Evolutionary conservation across 805 yeast species (phyloP).

Genomic region (Lipomyces starkeyi): DNA sequence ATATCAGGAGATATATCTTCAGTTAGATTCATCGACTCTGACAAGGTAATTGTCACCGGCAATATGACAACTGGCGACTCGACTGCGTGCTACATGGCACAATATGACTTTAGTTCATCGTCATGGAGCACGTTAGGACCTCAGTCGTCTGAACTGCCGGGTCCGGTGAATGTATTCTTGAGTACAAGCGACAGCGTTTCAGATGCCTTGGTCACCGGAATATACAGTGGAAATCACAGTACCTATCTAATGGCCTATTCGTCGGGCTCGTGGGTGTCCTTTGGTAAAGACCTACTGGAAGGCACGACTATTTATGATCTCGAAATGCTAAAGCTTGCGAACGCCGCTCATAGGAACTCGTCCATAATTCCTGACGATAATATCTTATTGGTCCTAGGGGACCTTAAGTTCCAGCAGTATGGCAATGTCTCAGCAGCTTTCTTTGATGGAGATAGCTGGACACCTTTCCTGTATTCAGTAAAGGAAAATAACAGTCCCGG

Average conservation of each 20-base stretch:
- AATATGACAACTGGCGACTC: slow-evolving; percentile 52
- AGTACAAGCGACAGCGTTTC: slow-evolving; percentile 48
- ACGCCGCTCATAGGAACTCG: slow-evolving; percentile 43
- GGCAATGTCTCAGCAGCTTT: slow-evolving; percentile 68
- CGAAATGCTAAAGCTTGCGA: slow-evolving; percentile 49
- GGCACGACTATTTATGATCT: slow-evolving; percentile 55
- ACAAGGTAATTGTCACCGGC: slow-evolving; percentile 58
- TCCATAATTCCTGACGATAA: slow-evolving; percentile 51
- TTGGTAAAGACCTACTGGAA: slow-evolving; percentile 39
- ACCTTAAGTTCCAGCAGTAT: slow-evolving; percentile 53
- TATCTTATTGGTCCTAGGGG: slow-evolving; percentile 66
- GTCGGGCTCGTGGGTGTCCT: slow-evolving; percentile 36
- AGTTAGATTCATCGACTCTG: slow-evolving; percentile 55
- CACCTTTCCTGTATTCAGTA: slow-evolving; percentile 62
- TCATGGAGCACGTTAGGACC: slow-evolving; percentile 39
- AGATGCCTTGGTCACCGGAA: slow-evolving; percentile 54
- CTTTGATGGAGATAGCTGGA: slow-evolving; percentile 71
- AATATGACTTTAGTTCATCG: slow-evolving; percentile 53
- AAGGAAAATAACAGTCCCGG: slow-evolving; percentile 42
- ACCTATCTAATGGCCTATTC: slow-evolving; percentile 46
- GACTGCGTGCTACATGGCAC: slow-evolving; percentile 23
- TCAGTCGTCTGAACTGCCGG: slow-evolving; percentile 39
- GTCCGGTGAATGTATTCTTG: slow-evolving; percentile 43
- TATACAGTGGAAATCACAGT: slow-evolving; percentile 52
- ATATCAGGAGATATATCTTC: slow-evolving; percentile 61